Base-by-base conservation (phyloP, 495 filamentous ascomycete genomes). In the Xylaria curta region DNA sequence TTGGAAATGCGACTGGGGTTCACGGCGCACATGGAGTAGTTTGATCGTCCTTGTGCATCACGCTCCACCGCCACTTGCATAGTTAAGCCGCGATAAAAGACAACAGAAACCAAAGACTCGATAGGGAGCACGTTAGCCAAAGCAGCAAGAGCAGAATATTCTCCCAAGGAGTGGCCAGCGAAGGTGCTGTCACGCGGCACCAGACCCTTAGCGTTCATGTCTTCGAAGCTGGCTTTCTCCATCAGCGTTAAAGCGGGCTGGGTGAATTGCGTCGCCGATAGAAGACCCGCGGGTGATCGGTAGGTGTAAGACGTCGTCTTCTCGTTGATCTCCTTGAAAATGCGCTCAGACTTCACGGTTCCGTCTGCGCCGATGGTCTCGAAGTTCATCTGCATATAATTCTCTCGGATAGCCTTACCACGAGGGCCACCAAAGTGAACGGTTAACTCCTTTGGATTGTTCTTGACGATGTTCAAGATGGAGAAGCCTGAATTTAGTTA, bases 351-450 rank as follows among this genome's bases (percentile, higher is more conserved):
- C 82, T 97, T 98, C 83, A 95, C 92, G 6, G 89, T 88, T 10
- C 96, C 96, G 78, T 99, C 96, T 8, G 93, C 85, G 58, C 91
- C 91, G 46, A 99, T 94, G 6, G 94, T 94, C 84, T 99, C 97
- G 83, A 98, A 98, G 70, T 97, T 98, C 96, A 99, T 99, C 38
- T 95, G 90, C 94, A 98, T 98, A 87, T 99, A 99, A 81, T 98
- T 98, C 78, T 97, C 89, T 68, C 97, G 93, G 72, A 99, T 99
- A 44, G 94, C 94, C 83, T 98, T 98, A 75, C 96, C 96, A 38
- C 94, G 92, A 71, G 95, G 94, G 71, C 96, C 96, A 82, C 97
- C 96, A 77, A 99, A 99, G 85, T 99, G 92, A 72, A 99, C 94
- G 3, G 97, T 99, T 71, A 99, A 89, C 83, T 99, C 97, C 86